phyloP scores from a whole-genome alignment of 306 rosid genomes.

The Ammopiptanthus mongolicus region DNA sequence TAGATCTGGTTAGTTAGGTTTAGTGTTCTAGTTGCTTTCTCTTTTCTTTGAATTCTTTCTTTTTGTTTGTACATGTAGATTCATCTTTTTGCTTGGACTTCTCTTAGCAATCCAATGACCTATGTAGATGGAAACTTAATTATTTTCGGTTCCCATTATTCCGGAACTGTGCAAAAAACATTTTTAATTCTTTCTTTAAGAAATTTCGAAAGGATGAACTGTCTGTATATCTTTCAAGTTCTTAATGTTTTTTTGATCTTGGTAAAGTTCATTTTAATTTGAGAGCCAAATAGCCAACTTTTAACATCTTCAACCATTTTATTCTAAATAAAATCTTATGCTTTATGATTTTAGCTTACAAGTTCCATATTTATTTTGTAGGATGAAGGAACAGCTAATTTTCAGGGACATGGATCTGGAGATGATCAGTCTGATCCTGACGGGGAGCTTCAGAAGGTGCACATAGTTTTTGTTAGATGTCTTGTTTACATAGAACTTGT shows the following conservation, averaged over 20 bases:
- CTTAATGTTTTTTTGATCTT: not conserved
- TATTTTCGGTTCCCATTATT: not conserved
- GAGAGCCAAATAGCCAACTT: not conserved
- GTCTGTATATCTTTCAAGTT: not conserved
- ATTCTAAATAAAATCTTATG: not conserved
- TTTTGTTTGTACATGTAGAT: no score
- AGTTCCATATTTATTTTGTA: slow-evolving; percentile 17
- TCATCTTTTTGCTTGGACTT: no score
- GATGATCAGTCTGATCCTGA: slow-evolving; percentile 34
- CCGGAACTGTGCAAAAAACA: not conserved
- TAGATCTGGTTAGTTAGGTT: no score
- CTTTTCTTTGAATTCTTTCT: no score
- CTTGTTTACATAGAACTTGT: not conserved
- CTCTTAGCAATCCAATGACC: no score
- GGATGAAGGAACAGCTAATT: slow-evolving; percentile 46
- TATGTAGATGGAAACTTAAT: not conserved
- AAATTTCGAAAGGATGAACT: slow-evolving; percentile 36
- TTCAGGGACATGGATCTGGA: slow-evolving; percentile 46
- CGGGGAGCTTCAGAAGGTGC: slow-evolving; percentile 48
- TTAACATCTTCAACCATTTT: not conserved
- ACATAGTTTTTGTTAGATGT: not conserved
- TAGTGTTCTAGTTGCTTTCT: no score
- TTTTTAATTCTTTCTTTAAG: not conserved
- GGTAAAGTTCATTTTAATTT: not conserved
- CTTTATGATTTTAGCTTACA: not conserved